phyloP scores from a whole-genome alignment of 2,329 filamentous ascomycete genomes.

The Stagonosporopsis cucurbitacearum region DNA sequence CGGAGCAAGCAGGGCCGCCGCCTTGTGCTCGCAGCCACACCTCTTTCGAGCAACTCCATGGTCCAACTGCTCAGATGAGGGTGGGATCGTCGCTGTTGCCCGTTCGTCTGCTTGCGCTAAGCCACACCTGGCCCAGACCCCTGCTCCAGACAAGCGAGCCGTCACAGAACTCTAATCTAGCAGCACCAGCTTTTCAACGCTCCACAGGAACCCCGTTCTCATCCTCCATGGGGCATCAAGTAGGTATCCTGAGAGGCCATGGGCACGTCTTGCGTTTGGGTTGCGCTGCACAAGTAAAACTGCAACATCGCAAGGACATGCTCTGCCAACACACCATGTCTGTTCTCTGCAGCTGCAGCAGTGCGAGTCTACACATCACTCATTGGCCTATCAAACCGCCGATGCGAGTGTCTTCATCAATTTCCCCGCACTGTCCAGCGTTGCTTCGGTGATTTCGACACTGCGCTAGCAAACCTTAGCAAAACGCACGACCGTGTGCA shows the following conservation, averaged over 20 bases:
- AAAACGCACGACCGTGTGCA: too few relatives aligned
- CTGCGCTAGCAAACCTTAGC: slow-evolving; percentile 32
- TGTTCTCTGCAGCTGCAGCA: slow-evolving; percentile 4
- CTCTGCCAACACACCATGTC: slow-evolving; percentile 10
- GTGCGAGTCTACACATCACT: slow-evolving; percentile 10
- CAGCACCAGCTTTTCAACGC: slow-evolving; percentile 8
- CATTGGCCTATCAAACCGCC: slow-evolving; percentile 25
- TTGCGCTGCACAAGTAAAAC: slow-evolving; percentile 20
- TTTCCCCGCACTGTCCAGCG: slow-evolving; percentile 42
- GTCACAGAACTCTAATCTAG: slow-evolving; percentile 17
- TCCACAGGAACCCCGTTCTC: slow-evolving; percentile 19
- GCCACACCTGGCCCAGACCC: slow-evolving; percentile 22
- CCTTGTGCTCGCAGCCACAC: slow-evolving; percentile 22
- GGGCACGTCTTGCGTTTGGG: slow-evolving; percentile 5
- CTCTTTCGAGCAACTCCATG: slow-evolving; percentile 27
- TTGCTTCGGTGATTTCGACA: slow-evolving; percentile 19
- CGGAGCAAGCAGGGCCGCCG: slow-evolving; percentile 25
- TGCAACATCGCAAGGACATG: slow-evolving; percentile 10
- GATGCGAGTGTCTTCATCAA: slow-evolving; percentile 25
- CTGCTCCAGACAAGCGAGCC: slow-evolving; percentile 29
- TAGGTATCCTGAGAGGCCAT: slow-evolving; percentile 1
- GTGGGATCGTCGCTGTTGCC: slow-evolving; percentile 31
- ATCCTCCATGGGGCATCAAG: slow-evolving; percentile 15
- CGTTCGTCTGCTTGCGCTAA: slow-evolving; percentile 17
- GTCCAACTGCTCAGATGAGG: slow-evolving; percentile 26